Evolutionary conservation across 2,329 filamentous ascomycete genomes (phyloP), one percentile per base, ranked within the genome.

Genomic region (Paraconiothyrium sp.): DNA sequence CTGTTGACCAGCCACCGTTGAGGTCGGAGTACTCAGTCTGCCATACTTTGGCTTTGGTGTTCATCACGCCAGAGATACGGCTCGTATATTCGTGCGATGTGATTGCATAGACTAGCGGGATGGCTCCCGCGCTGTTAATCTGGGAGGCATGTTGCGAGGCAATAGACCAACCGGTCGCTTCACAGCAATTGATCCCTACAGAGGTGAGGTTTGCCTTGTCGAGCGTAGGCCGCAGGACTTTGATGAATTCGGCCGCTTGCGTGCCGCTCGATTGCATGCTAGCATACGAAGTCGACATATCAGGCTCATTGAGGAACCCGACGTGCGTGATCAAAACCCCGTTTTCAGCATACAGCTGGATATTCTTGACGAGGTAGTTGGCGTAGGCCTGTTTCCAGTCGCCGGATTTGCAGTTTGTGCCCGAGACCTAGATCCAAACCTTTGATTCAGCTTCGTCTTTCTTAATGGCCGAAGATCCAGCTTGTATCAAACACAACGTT

Each of bases 221-320:
- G 54, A 83, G 68, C 20, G 80, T 77, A 9, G 76, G 71, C 24
- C 76, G 72, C 5, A 87, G 77, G n/a, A 83, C 76, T 55, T 77
- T 75, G 73, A 87, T 83, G 71, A 87, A 85, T 44, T 83, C 81
- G 49, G 81, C 83, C 3, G 84, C 84, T 74, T 85, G 77, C 16
- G 75, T 78, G 56, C 80, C 81, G 35, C 78, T 73, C 9, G 80
- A 82, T 35, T 76, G 74, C 84, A 86, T 86, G 6, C 77, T 79
- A 11, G 83, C 83, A 63, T 84, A 83, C 30, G 69, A 77, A 8
- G 74, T 71, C 47, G 69, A 68, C 41, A 72, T 78, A 58, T 83
- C 79, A 2, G 81, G 82, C 66, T 83, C 82, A 57, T 83, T 84
- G 58, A 82, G 70, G 62, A 83, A 82, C 10, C 80, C 81, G 13